Percentiles rank a stretch among this genome's conserved stretches.
phyloP scores from a whole-genome alignment of 2,329 filamentous ascomycete species.

The Nothomitra cinnamomea region DNA sequence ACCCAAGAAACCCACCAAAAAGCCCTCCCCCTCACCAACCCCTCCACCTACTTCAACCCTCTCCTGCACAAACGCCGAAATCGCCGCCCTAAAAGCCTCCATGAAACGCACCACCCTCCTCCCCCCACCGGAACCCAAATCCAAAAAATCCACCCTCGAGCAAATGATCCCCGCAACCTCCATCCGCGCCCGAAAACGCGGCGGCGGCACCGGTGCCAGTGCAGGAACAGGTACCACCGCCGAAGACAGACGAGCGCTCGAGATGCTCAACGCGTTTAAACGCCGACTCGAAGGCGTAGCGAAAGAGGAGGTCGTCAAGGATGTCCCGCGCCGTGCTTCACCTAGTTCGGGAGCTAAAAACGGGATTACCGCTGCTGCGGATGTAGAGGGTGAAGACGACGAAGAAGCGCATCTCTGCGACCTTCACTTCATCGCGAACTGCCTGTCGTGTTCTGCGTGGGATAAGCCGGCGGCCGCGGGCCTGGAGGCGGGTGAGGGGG shows the following conservation, averaged over 20 bases:
- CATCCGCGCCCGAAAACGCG: slow-evolving; percentile 52
- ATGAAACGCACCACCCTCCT: slow-evolving; percentile 46
- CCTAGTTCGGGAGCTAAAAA: no score
- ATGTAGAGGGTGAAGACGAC: slow-evolving; percentile 23
- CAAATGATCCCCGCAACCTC: slow-evolving; percentile 58
- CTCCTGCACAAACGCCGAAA: slow-evolving; percentile 36
- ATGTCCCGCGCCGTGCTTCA: no score
- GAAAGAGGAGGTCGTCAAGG: no score
- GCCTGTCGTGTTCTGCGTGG: slow-evolving; percentile 81
- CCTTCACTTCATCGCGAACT: slow-evolving; percentile 88
- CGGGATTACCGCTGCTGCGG: slow-evolving; percentile 17
- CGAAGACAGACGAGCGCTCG: slow-evolving; percentile 39
- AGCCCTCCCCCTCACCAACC: slow-evolving; percentile 13
- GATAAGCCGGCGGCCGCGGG: no score
- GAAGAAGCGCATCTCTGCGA: slow-evolving; percentile 71
- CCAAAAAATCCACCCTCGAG: slow-evolving; percentile 53
- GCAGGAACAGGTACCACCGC: slow-evolving; percentile 24
- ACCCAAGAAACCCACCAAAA: not conserved
- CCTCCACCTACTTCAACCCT: slow-evolving; percentile 8
- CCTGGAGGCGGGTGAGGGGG: slow-evolving; percentile 27
- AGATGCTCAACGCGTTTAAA: slow-evolving; percentile 64
- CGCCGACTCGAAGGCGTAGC: slow-evolving; percentile 44
- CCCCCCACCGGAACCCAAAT: slow-evolving; percentile 33
- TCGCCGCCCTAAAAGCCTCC: slow-evolving; percentile 62
- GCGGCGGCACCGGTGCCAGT: slow-evolving; percentile 32